Percentiles rank a stretch among this genome's conserved stretches.
phyloP scores from a whole-genome alignment of 2,329 filamentous ascomycete genomes.

The Talaromyces pinophilus region DNA sequence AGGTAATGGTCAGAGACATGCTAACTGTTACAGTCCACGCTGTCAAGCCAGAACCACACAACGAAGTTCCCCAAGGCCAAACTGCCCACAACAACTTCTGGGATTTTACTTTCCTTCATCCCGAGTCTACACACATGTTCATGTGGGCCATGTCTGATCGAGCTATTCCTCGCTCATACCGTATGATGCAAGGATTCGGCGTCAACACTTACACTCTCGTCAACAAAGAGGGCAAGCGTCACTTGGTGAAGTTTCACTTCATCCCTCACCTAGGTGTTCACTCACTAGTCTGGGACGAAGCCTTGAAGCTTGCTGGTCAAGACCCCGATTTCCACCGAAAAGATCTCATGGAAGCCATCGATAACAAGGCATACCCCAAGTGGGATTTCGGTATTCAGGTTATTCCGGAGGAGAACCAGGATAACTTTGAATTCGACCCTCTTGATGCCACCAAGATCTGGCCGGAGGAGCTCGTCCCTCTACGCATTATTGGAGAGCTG shows the following conservation, averaged over 20 bases:
- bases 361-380: conserved; percentile 68
- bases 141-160: conserved; percentile 79
- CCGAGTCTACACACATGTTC: conserved; percentile 75
- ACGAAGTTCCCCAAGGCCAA: conserved; percentile 70
- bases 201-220: conserved; percentile 75
- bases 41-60: conserved; percentile 69
- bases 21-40: conserved; percentile 45
- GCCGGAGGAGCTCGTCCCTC: conserved; percentile 74
- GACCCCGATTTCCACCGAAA: conserved; percentile 82
- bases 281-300: conserved; percentile 74
- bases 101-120: conserved; percentile 69
- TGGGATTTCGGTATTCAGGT: conserved; percentile 85
- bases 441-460: conserved; percentile 84
- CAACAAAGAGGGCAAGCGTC: conserved; percentile 67
- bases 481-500: conserved; percentile 76
- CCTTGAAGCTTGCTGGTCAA: conserved; percentile 70
- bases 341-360: conserved; percentile 73
- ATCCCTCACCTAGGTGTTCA: conserved; percentile 74
- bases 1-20: not conserved
- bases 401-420: conserved; percentile 68
- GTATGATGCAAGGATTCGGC: conserved; percentile 86
- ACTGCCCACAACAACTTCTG: conserved; percentile 74
- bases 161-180: conserved; percentile 70
- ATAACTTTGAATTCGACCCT: conserved; percentile 83
- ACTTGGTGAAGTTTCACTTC: conserved; percentile 77